Percentiles rank a stretch among this genome's conserved stretches.
phyloP scores from a whole-genome alignment of 75 land plant genomes.

The Pinus albicaulis region DNA sequence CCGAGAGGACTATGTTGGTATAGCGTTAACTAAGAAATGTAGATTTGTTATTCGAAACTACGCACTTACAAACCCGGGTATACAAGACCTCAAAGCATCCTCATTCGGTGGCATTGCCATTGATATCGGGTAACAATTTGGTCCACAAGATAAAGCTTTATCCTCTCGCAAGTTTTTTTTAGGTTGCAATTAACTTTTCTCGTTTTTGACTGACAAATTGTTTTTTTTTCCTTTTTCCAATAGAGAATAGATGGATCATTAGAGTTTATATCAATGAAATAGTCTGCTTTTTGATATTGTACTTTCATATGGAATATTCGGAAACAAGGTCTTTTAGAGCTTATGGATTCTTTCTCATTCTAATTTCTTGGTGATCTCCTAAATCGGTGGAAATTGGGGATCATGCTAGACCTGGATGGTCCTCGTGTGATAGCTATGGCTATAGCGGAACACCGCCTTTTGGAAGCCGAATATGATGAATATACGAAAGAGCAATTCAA shows the following conservation, averaged over 20 bases:
- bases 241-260: not conserved
- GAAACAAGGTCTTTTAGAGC: conserved; percentile 19
- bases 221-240: not conserved
- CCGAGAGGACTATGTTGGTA: not conserved
- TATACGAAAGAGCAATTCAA: conserved; percentile 70
- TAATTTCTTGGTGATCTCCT: not conserved
- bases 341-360: not conserved
- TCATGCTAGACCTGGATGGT: conserved; percentile 55
- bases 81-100: conserved; percentile 39
- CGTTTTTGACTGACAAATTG: not conserved
- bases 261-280: not conserved
- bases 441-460: conserved; percentile 69
- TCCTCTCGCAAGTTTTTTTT: not conserved
- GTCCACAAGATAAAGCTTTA: not conserved
- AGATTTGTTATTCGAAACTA: not conserved
- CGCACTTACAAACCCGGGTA: conserved; percentile 66
- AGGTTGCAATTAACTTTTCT: not conserved
- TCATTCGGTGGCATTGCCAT: conserved; percentile 51
- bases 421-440: conserved; percentile 79
- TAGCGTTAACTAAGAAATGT: not conserved
- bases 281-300: not conserved
- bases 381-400: conserved; percentile 23
- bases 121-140: conserved; percentile 49
- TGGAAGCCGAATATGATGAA: conserved; percentile 85
- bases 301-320: not conserved